Evolutionary conservation across 2,329 filamentous ascomycete species (phyloP).

Genomic region (Cladosporium sp.): DNA sequence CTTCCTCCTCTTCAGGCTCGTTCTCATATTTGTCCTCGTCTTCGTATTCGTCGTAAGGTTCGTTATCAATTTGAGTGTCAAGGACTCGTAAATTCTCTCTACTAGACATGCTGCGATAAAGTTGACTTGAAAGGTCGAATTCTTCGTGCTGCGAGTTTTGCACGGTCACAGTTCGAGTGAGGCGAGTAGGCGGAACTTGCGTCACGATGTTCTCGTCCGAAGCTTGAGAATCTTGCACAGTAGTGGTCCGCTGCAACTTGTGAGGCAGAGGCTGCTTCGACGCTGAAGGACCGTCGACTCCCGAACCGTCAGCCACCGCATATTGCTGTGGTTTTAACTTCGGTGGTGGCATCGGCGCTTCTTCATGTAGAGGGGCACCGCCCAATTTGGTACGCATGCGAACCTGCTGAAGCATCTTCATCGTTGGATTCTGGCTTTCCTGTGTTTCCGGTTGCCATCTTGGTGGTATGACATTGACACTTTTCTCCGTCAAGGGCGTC

Average conservation of each 20-base stretch:
- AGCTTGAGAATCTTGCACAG: constrained; percentile 22
- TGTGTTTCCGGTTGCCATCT: constrained; percentile 13
- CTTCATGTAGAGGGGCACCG: neutral
- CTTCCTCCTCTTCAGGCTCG: constrained; percentile 8
- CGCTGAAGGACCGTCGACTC: neutral
- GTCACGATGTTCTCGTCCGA: constrained; percentile 16
- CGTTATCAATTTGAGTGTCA: constrained; percentile 11
- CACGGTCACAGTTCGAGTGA: constrained; percentile 22
- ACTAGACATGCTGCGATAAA: constrained; percentile 15
- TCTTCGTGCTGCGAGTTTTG: constrained; percentile 28
- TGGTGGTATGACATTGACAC: constrained; percentile 19
- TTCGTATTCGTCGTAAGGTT: constrained; percentile 19
- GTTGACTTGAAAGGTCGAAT: constrained; percentile 20
- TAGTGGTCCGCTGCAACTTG: constrained; percentile 18
- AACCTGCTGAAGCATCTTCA: constrained; percentile 19
- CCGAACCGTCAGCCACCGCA: neutral
- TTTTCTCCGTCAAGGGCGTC: constrained; percentile 24
- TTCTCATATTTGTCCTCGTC: constrained; percentile 10
- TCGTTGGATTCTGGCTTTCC: constrained; percentile 7
- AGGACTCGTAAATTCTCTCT: constrained; percentile 4
- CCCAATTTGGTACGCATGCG: constrained; percentile 3
- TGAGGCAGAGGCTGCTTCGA: neutral
- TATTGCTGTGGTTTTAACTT: neutral
- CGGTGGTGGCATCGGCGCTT: constrained; percentile 4
- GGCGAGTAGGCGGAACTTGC: neutral